Base-by-base conservation (phyloP, 164 flowering plant species). In the Tetracentron sinense region DNA sequence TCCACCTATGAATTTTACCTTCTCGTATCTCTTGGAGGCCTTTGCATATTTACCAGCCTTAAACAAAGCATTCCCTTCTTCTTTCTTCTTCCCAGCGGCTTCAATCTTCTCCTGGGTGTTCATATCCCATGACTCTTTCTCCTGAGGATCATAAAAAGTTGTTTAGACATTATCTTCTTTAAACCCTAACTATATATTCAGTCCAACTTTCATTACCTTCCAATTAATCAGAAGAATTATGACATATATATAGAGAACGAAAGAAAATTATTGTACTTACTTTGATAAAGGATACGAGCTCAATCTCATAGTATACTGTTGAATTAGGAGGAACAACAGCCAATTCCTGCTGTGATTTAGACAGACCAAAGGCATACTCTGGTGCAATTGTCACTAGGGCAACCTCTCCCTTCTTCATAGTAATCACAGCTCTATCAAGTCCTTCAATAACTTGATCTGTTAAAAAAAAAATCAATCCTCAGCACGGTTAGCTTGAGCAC, bases 41-140 rank as follows among this genome's bases (percentile, higher is more conserved):
- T 78, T 84, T 1, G 64, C 79, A 73, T 83, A 88, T 75, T 91
- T 94, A 2, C 97, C 94, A 21, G 85, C 87, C 72, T 94, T 94
- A 65, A 91, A 94, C 33, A 84, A 55, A 1, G 70, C 79, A 74
- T 94, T 94, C 7, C 99, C 99, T 73, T 94, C 97, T 77, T 94
- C 97, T 72, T 94, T 94, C 79, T 94, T 94, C 68, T 76, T 84
- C 15, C 86, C 86, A 27, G 96, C 97, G 54, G 90, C 96, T 68
- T 86, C 96, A 58, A 94, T 85, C 65, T 94, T 94, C 73, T 91
- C 99, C 47, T 65, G 61, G 4, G 86, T 91, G 74, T 74, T 91
- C 97, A 94, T 83, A 50, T 94, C 99, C 99, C 97, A 94, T 1
- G 99, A 91, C 58, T 94, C 99, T 69, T 85, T 94, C 22, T 91